Evolutionary conservation across 1,284 basidiomycete genomes (phyloP).

Genomic region (Neonothopanus nambi): DNA sequence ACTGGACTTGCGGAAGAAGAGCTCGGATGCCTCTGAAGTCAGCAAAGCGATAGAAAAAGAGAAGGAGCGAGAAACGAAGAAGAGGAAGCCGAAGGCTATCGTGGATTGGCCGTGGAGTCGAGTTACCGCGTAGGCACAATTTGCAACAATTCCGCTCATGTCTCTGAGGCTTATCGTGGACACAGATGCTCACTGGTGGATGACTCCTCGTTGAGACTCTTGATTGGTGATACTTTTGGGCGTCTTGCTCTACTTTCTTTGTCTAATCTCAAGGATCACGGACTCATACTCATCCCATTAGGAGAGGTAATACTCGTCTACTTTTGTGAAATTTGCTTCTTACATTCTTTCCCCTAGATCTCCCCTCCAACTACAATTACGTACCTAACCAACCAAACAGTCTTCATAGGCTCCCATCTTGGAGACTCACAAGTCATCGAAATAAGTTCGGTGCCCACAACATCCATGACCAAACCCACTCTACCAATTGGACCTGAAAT

Average conservation of each 20-base stretch:
- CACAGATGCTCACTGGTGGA: conserved; percentile 39
- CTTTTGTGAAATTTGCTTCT: neutral
- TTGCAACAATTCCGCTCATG: neutral
- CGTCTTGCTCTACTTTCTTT: conserved; percentile 67
- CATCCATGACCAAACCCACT: conserved; percentile 43
- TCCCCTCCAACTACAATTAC: conserved; percentile 78
- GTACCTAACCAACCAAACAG: conserved; percentile 70
- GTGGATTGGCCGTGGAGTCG: conserved; percentile 76
- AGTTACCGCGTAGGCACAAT: conserved; percentile 58
- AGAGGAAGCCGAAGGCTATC: conserved; percentile 49
- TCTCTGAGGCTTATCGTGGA: neutral
- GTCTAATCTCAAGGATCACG: conserved; percentile 42
- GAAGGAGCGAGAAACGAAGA: conserved; percentile 50
- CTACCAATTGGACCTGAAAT: conserved; percentile 52
- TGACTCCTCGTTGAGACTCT: conserved; percentile 49
- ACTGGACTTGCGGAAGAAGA: conserved; percentile 50
- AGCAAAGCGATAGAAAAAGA: conserved; percentile 55
- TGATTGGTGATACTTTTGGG: conserved; percentile 83
- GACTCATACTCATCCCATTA: conserved; percentile 64
- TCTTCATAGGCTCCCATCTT: conserved; percentile 83
- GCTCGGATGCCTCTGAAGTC: conserved; percentile 37
- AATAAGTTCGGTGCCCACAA: conserved; percentile 48
- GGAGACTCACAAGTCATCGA: conserved; percentile 81
- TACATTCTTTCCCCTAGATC: conserved; percentile 42
- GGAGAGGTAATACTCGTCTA: conserved; percentile 60